Evolutionary conservation across 2,329 filamentous ascomycete species (phyloP).

Genomic region (Bimuria novae-zelandiae): DNA sequence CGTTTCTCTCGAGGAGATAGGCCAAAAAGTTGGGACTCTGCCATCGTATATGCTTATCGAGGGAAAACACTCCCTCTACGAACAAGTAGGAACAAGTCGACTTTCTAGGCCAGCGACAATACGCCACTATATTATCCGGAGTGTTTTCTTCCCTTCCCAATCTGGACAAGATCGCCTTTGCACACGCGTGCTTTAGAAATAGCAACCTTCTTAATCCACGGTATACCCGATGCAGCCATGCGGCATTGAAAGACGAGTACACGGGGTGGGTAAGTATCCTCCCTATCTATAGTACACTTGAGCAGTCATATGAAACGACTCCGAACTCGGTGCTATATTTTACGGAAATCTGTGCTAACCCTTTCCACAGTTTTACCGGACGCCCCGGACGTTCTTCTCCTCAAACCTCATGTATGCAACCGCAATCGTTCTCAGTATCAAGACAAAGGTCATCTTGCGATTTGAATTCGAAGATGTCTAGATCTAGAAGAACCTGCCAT

Average conservation of each 20-base stretch:
- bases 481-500: background rate
- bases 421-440: background rate
- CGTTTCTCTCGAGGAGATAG: background rate
- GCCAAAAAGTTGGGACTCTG: background rate
- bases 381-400: background rate
- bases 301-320: too few relatives aligned
- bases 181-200: background rate
- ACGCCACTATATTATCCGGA: background rate
- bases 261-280: background rate
- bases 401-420: background rate
- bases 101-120: background rate
- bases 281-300: too few relatives aligned
- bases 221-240: background rate
- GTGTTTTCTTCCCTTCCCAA: background rate
- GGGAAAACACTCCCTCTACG: background rate
- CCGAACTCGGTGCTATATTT: too few relatives aligned
- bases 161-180: background rate
- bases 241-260: background rate
- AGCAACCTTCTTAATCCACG: background rate
- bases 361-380: background rate
- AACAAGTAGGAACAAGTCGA: background rate
- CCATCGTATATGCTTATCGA: background rate
- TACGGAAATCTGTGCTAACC: too few relatives aligned
- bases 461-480: background rate
- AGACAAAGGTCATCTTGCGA: background rate